A percentile compares a stretch with the other conserved stretches of the same genome.
phyloP scores from a whole-genome alignment of 176 grass and related monocot species.

The Zoysia japonica region DNA sequence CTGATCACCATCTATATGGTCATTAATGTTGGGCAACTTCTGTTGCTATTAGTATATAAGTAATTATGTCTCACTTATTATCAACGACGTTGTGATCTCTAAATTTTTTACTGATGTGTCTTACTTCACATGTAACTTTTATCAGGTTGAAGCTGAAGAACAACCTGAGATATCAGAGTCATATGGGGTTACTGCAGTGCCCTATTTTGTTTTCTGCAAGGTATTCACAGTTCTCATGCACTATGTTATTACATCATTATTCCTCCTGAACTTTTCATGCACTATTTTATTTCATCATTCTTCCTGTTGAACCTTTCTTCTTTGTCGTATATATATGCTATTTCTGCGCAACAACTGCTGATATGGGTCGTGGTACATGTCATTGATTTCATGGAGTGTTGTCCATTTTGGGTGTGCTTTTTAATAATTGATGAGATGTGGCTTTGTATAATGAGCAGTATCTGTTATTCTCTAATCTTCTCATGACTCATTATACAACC shows the following conservation, averaged over 20 bases:
- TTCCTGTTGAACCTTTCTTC: conserved; percentile 6
- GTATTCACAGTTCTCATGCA: conserved; percentile 34
- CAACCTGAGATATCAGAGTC: conserved; percentile 89
- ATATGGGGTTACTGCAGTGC: conserved; percentile 85
- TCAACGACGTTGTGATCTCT: not conserved
- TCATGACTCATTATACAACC: not conserved
- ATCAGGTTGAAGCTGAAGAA: conserved; percentile 94
- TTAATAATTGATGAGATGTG: not conserved
- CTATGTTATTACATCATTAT: not conserved
- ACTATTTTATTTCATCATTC: not conserved
- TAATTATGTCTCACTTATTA: not conserved
- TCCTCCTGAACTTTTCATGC: not conserved
- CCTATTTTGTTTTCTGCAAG: conserved; percentile 96
- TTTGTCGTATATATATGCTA: not conserved
- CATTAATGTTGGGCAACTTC: not conserved
- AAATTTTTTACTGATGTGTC: conserved; percentile 4
- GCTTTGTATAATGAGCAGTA: not conserved
- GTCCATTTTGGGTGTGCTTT: no score
- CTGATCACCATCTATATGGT: not conserved
- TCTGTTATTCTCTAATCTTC: not conserved
- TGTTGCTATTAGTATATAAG: not conserved
- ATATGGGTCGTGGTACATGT: conserved; percentile 10
- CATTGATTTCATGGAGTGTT: conserved; percentile 6
- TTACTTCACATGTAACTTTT: conserved; percentile 20
- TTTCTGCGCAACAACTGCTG: not conserved